A percentile compares a stretch with the other conserved stretches of the same genome.
phyloP scores from a whole-genome alignment of 2,329 filamentous ascomycete species.

The Aspergillus cejpii region DNA sequence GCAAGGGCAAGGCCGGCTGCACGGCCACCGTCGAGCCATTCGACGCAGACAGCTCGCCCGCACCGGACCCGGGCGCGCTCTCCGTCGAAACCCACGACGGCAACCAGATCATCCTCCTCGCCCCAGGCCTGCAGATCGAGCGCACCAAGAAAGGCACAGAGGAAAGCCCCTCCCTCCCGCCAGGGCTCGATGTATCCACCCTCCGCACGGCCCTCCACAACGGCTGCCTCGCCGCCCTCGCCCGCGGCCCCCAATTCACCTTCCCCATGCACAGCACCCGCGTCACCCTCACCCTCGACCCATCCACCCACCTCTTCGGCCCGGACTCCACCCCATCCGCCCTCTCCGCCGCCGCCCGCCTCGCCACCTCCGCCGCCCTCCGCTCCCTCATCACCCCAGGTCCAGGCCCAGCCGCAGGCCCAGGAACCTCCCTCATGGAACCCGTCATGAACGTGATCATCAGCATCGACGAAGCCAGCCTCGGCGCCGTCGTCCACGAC shows the following conservation, averaged over 20 bases:
- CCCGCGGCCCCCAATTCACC: conserved; percentile 71
- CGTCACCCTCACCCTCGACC: conserved; percentile 64
- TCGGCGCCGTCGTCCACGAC: conserved; percentile 78
- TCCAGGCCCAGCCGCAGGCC: conserved; percentile 42
- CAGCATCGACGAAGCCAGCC: conserved; percentile 70
- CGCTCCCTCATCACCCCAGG: conserved; percentile 42
- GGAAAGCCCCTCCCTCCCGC: conserved; percentile 47
- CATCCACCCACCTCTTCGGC: conserved; percentile 57
- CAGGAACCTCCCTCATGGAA: conserved; percentile 67
- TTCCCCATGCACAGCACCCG: conserved; percentile 73
- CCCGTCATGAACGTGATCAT: conserved; percentile 90
- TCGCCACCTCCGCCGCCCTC: conserved; percentile 63
- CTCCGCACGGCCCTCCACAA: conserved; percentile 59
- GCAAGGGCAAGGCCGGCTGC: conserved; percentile 69
- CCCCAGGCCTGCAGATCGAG: conserved; percentile 45
- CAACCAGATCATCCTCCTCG: conserved; percentile 59
- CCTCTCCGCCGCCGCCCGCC: conserved; percentile 60
- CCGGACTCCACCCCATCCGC: conserved; percentile 60
- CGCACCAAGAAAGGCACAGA: conserved; percentile 33
- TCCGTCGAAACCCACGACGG: conserved; percentile 53
- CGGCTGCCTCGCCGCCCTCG: conserved; percentile 74
- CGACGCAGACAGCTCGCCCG: conserved; percentile 22
- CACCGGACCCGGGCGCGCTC: conserved; percentile 26
- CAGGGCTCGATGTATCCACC: conserved; percentile 47
- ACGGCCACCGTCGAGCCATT: conserved; percentile 61